Evolutionary conservation across 441 rosid species (phyloP).

Genomic region (Populus tomentosa): DNA sequence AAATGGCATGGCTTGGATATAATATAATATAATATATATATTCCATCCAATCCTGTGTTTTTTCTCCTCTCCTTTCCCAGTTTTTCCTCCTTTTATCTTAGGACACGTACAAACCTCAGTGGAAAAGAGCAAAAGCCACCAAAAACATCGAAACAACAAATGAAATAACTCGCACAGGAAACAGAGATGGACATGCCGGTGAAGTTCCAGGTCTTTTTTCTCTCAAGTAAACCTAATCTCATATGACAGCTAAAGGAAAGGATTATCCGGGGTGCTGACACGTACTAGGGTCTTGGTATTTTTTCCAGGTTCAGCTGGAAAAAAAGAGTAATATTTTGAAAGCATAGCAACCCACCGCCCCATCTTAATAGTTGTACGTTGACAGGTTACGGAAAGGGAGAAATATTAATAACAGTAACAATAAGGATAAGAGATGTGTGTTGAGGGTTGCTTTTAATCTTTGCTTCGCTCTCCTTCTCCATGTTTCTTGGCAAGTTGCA

Average conservation of each 20-base stretch:
- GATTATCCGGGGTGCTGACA: constrained; percentile 18
- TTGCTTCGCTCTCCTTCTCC: not conserved
- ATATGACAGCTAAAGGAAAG: not conserved
- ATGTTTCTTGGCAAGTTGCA: constrained; percentile 21
- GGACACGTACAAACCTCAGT: not conserved
- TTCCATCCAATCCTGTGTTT: not conserved
- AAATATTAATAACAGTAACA: too few species aligned
- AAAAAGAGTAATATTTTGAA: not conserved
- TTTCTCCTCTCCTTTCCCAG: not conserved
- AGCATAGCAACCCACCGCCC: constrained; percentile 19
- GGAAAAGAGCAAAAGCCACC: not conserved
- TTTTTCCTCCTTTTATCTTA: not conserved
- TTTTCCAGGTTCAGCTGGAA: too few species aligned
- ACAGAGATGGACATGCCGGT: not conserved
- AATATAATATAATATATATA: not conserved
- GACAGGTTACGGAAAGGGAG: not conserved
- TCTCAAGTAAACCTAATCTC: not conserved
- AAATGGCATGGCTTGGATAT: constrained; percentile 11
- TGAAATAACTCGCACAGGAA: not conserved
- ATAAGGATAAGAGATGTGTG: constrained; percentile 15
- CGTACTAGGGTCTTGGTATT: constrained; percentile 3
- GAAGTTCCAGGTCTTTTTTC: too few species aligned
- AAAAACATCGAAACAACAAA: not conserved
- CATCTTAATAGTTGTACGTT: not conserved
- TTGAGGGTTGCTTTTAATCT: constrained; percentile 17